These are phyloP conservation scores for Lithospermum erythrorhizon DNA, from an alignment of 257 asterid species.

Conservation along the genomic window DNA sequence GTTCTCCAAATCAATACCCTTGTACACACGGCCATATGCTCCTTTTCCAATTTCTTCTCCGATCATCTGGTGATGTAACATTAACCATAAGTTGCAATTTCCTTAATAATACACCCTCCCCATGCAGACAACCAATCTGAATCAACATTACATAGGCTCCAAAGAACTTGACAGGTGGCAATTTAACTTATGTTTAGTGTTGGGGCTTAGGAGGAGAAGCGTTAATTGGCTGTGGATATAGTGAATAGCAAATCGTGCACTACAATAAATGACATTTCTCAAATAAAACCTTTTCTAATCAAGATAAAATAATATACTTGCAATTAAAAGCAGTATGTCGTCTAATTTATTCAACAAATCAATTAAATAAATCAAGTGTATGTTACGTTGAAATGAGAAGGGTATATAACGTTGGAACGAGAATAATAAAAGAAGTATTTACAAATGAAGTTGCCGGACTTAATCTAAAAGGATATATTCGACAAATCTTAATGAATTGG, in stretches of 20 bases:
- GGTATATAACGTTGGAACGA: no score
- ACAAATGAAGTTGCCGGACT: not conserved
- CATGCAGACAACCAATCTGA: not conserved
- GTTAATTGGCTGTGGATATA: no score
- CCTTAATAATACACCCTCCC: not conserved
- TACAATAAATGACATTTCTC: not conserved
- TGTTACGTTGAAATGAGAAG: no score
- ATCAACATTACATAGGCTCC: no score
- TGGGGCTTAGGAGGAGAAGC: no score
- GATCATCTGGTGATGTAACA: constrained; percentile 40
- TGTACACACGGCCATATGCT: constrained; percentile 95
- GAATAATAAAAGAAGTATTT: not conserved
- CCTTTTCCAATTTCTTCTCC: constrained; percentile 99
- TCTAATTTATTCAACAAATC: not conserved
- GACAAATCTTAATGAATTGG: not conserved
- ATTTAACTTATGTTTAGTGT: no score
- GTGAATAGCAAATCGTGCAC: no score
- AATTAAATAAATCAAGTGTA: not conserved
- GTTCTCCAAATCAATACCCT: constrained; percentile 92
- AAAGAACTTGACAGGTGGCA: no score
- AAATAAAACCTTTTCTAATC: not conserved
- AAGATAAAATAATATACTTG: not conserved
- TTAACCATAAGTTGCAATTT: not conserved
- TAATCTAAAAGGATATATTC: not conserved
- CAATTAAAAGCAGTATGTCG: no score